Base-by-base conservation (phyloP, 495 filamentous ascomycete species). In the Margaritispora aquatica region DNA sequence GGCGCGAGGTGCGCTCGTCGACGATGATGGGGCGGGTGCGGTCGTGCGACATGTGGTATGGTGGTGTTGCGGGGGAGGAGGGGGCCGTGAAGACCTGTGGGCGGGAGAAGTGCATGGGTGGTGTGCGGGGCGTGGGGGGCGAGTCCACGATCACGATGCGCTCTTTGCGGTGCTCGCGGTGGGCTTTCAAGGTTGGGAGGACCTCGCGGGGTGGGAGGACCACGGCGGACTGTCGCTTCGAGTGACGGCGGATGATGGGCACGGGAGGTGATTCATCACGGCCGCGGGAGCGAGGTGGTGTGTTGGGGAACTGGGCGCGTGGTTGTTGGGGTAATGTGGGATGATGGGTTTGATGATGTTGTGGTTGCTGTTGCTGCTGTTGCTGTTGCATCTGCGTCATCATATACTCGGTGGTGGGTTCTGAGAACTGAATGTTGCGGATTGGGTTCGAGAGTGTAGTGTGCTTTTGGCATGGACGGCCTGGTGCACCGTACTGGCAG, bases 111-210 rank as follows among this genome's bases (percentile, higher is more conserved):
- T 44, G 8, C 41, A 58, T 62, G 5, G 65, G 65, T 55, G 65
- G 63, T 34, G 65, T 65, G 31, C 62, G 56, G 1, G 65, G 65
- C 8, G 65, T 68, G 17, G 65, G 65, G 0, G 65, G 65, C 13
- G 59, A 50, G 29, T 68, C 65, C 38, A 68, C 65, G 29, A 68
- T 63, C 41, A 68, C 50, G 57, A 68, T 65, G 22, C 65, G 51
- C 27, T 68, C 65, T 38, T 62, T 61, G 2, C 49, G 22, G 41
- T 65, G 62, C n/a, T 62, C 38, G 2, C 62, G 55, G 46, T 29
- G 31, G 49, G 64, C 55, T 47, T 41, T 48, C 24, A 58, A 38
- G 1, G 56, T 46, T 13, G 47, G 22, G 4, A 44, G 38, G 38
- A 44, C 19, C 38, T 44, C 38, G 11, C 44, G 22, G 15, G 21